phyloP scores from a whole-genome alignment of 805 yeast species.

The Isabelozyma pseudorhagii region DNA sequence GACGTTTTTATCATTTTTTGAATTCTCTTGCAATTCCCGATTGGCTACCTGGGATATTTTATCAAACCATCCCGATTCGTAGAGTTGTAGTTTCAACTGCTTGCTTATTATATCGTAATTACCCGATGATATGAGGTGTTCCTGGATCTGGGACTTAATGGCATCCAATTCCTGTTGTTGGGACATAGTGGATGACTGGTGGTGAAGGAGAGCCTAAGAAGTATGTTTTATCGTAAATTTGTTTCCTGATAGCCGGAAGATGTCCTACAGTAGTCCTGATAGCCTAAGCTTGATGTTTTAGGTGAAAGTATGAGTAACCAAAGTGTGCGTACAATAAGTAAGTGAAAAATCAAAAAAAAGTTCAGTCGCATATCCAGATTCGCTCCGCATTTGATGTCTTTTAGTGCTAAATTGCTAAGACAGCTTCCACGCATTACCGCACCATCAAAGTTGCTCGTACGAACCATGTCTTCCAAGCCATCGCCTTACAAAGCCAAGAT shows the following conservation, averaged over 20 bases:
- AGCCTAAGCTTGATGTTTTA: no score
- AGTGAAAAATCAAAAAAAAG: no score
- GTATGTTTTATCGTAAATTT: no score
- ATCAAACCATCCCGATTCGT: constrained; percentile 86
- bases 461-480: constrained; percentile 13
- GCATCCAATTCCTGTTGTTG: constrained; percentile 34
- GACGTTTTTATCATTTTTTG: constrained; percentile 17
- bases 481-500: constrained; percentile 36
- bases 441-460: constrained; percentile 1
- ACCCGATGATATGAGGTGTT: constrained; percentile 70
- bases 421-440: background rate
- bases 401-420: background rate
- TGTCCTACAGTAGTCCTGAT: no score
- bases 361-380: background rate
- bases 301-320: no score
- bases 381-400: background rate
- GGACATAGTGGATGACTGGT: constrained; percentile 11
- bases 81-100: constrained; percentile 58
- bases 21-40: constrained; percentile 37
- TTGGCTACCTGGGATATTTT: constrained; percentile 60
- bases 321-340: no score
- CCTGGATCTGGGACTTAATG: constrained; percentile 62
- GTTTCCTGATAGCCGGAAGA: no score
- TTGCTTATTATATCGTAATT: constrained; percentile 74
- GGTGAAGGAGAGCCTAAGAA: no score